Conservation (phyloP, 2,329 filamentous ascomycete species). For the Verticillium isaacii region DNA sequence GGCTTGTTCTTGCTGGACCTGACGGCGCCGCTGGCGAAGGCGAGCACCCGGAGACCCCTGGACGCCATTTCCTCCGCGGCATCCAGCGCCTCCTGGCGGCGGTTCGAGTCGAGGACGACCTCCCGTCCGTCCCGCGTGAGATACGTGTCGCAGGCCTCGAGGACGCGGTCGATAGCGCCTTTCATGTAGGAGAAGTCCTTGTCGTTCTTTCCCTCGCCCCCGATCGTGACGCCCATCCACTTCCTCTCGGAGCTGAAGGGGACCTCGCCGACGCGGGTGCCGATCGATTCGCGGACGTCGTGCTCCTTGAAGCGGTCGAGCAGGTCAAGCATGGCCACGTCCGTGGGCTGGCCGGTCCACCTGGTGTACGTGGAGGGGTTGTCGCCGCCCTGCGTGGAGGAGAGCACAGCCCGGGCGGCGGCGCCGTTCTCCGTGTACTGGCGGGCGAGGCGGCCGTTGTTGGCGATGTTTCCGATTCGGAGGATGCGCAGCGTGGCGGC, state of each 20-base stretch:
- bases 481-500: constrained; percentile 75
- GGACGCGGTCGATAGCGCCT: constrained; percentile 81
- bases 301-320: constrained; percentile 88
- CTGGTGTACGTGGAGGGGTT: constrained; percentile 66
- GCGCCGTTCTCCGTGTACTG: constrained; percentile 65
- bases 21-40: constrained; percentile 82
- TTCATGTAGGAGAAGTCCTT: constrained; percentile 92
- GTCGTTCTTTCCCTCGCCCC: constrained; percentile 49
- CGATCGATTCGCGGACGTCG: constrained; percentile 81
- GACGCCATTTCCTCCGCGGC: constrained; percentile 85
- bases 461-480: constrained; percentile 92
- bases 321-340: constrained; percentile 93
- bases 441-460: constrained; percentile 80
- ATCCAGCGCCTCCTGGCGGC: constrained; percentile 67
- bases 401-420: constrained; percentile 74
- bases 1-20: constrained; percentile 23
- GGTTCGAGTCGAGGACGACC: constrained; percentile 72
- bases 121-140: constrained; percentile 82
- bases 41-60: constrained; percentile 84
- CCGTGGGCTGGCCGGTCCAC: constrained; percentile 95
- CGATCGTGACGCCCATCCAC: constrained; percentile 97
- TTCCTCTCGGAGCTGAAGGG: constrained; percentile 97
- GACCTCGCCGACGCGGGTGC: constrained; percentile 76
- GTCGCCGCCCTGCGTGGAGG: constrained; percentile 70
- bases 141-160: constrained; percentile 87